Evolutionary conservation across 2,329 filamentous ascomycete species (phyloP).

Genomic region (Ophiostoma tasmaniense): DNA sequence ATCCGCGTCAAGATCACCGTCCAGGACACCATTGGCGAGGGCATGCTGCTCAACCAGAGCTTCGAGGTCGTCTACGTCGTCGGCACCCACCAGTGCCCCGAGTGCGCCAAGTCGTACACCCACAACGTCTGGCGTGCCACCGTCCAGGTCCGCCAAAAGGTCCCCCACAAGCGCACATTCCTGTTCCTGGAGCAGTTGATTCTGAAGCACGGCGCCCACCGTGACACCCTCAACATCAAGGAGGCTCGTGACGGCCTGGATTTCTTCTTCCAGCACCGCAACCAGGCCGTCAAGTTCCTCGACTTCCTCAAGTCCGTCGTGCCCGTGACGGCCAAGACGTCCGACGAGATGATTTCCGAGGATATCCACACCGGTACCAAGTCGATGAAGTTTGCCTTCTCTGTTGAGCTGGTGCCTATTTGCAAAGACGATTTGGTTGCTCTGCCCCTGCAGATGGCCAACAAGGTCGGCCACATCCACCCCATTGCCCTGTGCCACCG

Average conservation of each 20-base stretch:
- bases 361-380: conserved; percentile 85
- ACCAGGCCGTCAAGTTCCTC: conserved; percentile 73
- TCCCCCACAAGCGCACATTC: conserved; percentile 71
- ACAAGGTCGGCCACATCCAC: conserved; percentile 77
- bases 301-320: conserved; percentile 72
- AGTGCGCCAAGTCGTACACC: conserved; percentile 92
- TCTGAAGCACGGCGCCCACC: conserved; percentile 78
- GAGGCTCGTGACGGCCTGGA: conserved; percentile 93
- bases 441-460: conserved; percentile 80
- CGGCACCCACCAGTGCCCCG: conserved; percentile 85
- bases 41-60: conserved; percentile 72
- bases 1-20: conserved; percentile 94
- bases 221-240: conserved; percentile 95
- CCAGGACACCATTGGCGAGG: conserved; percentile 59
- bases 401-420: conserved; percentile 81
- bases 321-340: conserved; percentile 50
- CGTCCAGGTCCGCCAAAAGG: conserved; percentile 94
- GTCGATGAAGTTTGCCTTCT: conserved; percentile 92
- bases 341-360: conserved; percentile 71
- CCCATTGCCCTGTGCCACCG: conserved; percentile 80
- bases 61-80: conserved; percentile 94
- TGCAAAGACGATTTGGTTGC: conserved; percentile 98
- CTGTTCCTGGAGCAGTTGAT: conserved; percentile 81
- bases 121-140: conserved; percentile 70
- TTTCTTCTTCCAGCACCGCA: conserved; percentile 85